Evolutionary conservation across 495 filamentous ascomycete genomes (phyloP).

Genomic region (Penicillium manginii): DNA sequence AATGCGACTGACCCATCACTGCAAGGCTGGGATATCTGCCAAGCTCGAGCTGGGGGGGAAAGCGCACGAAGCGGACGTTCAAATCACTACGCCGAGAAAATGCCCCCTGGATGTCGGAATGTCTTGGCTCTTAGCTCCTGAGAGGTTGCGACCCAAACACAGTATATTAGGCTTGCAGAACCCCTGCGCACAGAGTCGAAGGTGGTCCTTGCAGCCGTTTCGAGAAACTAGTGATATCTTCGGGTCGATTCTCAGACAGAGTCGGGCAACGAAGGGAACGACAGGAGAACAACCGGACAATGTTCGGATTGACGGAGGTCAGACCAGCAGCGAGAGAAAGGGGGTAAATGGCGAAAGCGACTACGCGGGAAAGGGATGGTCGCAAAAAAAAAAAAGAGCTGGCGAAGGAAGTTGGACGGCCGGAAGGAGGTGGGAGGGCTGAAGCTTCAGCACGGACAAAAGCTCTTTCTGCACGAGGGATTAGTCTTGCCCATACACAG

Average conservation of each 20-base stretch:
- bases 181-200: conserved; percentile 11
- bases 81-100: conserved; percentile 31
- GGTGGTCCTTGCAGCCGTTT: conserved; percentile 4
- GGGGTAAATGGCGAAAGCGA: conserved; percentile 7
- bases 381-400: conserved; percentile 6
- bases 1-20: conserved; percentile 90
- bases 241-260: background rate
- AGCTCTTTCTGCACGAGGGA: conserved; percentile 26
- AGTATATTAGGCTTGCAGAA: conserved; percentile 29
- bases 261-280: background rate
- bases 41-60: conserved; percentile 37
- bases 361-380: conserved; percentile 2
- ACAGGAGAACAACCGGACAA: background rate
- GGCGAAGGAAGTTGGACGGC: conserved; percentile 7
- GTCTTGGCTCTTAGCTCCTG: conserved; percentile 38
- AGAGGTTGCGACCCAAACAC: conserved; percentile 14
- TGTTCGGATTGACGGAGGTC: background rate
- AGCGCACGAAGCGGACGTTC: conserved; percentile 32
- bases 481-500: conserved; percentile 23
- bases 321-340: background rate
- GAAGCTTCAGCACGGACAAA: conserved; percentile 12
- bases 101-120: conserved; percentile 39
- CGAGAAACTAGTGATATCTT: background rate
- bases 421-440: conserved; percentile 5
- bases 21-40: conserved; percentile 42